Conservation (phyloP, 176 grass and related monocot species). For the Aegilops umbellulata region DNA sequence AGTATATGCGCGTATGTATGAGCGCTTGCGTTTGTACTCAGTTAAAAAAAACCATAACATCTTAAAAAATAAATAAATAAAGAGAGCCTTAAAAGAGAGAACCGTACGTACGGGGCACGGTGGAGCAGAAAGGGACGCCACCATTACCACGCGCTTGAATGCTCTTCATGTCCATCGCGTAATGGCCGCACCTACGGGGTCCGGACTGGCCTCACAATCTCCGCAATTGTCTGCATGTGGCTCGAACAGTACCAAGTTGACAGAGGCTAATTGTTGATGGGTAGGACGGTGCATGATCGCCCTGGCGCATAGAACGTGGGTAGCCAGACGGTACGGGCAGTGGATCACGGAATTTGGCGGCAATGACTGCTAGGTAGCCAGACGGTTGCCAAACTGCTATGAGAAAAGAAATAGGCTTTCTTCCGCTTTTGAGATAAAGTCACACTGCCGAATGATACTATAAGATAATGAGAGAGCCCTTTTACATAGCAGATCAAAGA, state of each 20-base stretch:
- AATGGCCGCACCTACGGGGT: background rate
- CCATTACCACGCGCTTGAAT: slow-evolving; percentile 4
- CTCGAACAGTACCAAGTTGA: background rate
- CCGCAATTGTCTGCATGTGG: background rate
- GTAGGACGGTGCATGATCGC: background rate
- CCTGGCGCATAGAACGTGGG: background rate
- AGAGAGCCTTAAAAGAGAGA: background rate
- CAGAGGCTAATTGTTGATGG: background rate
- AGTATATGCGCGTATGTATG: too few relatives aligned
- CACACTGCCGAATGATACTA: too few relatives aligned
- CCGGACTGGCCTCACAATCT: background rate
- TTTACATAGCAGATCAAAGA: too few relatives aligned
- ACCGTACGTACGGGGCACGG: background rate
- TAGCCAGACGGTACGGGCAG: background rate
- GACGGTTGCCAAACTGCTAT: background rate
- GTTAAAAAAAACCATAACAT: too few relatives aligned
- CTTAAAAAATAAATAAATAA: too few relatives aligned
- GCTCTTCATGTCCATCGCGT: background rate
- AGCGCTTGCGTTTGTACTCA: too few relatives aligned
- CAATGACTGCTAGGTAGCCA: background rate
- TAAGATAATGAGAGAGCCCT: too few relatives aligned
- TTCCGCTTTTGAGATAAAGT: too few relatives aligned
- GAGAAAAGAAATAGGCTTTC: background rate
- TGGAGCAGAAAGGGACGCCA: background rate
- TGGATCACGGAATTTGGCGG: background rate